These are phyloP conservation scores for Trichoderma sp. DNA, from an alignment of 2,329 filamentous ascomycete species.

Conservation along the genomic window DNA sequence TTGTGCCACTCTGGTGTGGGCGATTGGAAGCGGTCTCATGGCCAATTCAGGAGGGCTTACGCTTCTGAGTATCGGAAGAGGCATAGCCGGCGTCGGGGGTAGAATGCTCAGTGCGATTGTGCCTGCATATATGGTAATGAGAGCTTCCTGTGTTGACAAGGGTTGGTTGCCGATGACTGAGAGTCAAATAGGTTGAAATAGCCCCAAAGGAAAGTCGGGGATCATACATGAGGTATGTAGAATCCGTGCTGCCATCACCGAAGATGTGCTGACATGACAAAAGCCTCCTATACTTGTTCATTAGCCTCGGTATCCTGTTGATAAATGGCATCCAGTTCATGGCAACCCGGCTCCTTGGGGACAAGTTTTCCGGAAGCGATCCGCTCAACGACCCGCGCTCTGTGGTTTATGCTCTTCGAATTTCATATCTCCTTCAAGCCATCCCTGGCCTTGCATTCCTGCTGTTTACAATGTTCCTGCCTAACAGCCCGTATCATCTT, in stretches of 20 bases:
- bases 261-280: neutral
- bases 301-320: slow-evolving; percentile 67
- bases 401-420: slow-evolving; percentile 53
- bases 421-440: slow-evolving; percentile 62
- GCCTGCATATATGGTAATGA: slow-evolving; percentile 58
- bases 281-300: slow-evolving; percentile 65
- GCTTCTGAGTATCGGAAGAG: slow-evolving; percentile 70
- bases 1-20: slow-evolving; percentile 51
- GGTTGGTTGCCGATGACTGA: neutral
- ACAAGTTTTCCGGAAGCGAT: slow-evolving; percentile 43
- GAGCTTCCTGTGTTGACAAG: neutral
- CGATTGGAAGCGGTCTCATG: slow-evolving; percentile 53
- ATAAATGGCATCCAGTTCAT: slow-evolving; percentile 68
- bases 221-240: slow-evolving; percentile 48
- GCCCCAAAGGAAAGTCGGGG: slow-evolving; percentile 58
- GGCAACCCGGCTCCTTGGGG: slow-evolving; percentile 45
- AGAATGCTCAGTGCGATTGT: slow-evolving; percentile 73
- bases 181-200: slow-evolving; percentile 51
- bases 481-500: slow-evolving; percentile 67
- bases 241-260: neutral
- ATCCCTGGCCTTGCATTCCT: slow-evolving; percentile 53
- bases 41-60: slow-evolving; percentile 62
- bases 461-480: slow-evolving; percentile 57
- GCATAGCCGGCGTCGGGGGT: slow-evolving; percentile 70
- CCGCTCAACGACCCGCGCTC: neutral